Conservation (phyloP, 805 yeast genomes). For the Saccharomycopsis microspora region DNA sequence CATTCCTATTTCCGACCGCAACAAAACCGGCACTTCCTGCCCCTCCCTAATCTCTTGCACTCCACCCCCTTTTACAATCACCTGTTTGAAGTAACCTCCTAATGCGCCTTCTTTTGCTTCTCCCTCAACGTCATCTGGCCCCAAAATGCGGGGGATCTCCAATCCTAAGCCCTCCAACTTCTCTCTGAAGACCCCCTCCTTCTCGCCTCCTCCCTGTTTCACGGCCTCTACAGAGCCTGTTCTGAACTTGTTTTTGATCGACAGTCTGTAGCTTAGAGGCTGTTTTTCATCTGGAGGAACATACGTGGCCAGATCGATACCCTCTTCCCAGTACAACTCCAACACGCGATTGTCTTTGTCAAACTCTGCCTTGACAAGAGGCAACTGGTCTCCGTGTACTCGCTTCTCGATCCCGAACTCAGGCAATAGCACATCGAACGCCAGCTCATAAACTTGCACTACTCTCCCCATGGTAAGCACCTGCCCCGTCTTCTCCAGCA, state of each 20-base stretch:
- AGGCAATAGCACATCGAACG: conserved; percentile 87
- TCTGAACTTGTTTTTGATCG: conserved; percentile 69
- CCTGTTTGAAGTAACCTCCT: conserved; percentile 44
- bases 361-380: conserved; percentile 85
- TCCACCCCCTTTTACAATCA: conserved; percentile 44
- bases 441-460: conserved; percentile 87
- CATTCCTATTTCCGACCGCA: conserved; percentile 91
- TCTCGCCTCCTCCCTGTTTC: conserved; percentile 31
- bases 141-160: conserved; percentile 31
- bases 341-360: conserved; percentile 54
- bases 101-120: conserved; percentile 27
- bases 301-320: conserved; percentile 84
- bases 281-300: conserved; percentile 85
- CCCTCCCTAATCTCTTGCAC: conserved; percentile 79
- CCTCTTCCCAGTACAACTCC: conserved; percentile 86
- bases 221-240: conserved; percentile 68
- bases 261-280: conserved; percentile 62
- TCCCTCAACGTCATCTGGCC: conserved; percentile 21
- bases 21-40: conserved; percentile 68
- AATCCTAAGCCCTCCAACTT: conserved; percentile 41
- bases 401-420: conserved; percentile 92
- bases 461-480: conserved; percentile 77
- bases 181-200: conserved; percentile 31
- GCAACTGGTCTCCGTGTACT: conserved; percentile 95
- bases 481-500: conserved; percentile 67